phyloP scores from a whole-genome alignment of 768 basidiomycete genomes.

The Rhodotorula sphaerocarpa region DNA sequence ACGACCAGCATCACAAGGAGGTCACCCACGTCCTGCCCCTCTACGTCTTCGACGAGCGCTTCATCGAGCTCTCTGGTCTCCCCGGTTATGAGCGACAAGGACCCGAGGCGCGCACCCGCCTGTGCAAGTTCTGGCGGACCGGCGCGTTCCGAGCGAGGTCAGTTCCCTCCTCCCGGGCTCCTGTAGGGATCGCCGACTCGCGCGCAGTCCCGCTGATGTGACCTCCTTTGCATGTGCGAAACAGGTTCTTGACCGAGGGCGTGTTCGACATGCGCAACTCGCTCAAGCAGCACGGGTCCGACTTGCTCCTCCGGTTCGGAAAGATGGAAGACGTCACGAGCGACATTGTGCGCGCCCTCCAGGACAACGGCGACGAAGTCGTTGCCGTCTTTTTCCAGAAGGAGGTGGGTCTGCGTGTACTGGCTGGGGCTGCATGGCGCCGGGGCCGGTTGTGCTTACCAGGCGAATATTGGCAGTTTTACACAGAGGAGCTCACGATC shows the following conservation, averaged over 20 bases:
- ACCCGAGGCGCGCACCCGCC: constrained; percentile 37
- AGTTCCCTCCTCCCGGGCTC: constrained; percentile 30
- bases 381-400: constrained; percentile 42
- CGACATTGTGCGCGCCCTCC: constrained; percentile 40
- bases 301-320: constrained; percentile 46
- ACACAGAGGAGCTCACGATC: constrained; percentile 34
- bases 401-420: constrained; percentile 39
- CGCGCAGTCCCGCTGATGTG: no score
- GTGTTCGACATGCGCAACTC: constrained; percentile 32
- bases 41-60: constrained; percentile 46
- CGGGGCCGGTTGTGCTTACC: not conserved
- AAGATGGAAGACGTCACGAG: constrained; percentile 43
- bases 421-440: constrained; percentile 2
- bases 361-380: constrained; percentile 40
- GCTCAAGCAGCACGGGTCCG: constrained; percentile 19
- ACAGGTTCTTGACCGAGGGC: constrained; percentile 42
- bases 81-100: constrained; percentile 38
- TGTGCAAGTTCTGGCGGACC: constrained; percentile 38
- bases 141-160: constrained; percentile 33
- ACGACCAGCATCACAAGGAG: constrained; percentile 30
- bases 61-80: constrained; percentile 44
- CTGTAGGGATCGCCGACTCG: not conserved
- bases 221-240: not conserved
- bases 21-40: constrained; percentile 47
- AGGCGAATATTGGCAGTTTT: constrained; percentile 11